Evolutionary conservation across 1,139 yeast species (phyloP), one percentile per base, ranked within the genome.

Genomic region (Geotrichum candidum): DNA sequence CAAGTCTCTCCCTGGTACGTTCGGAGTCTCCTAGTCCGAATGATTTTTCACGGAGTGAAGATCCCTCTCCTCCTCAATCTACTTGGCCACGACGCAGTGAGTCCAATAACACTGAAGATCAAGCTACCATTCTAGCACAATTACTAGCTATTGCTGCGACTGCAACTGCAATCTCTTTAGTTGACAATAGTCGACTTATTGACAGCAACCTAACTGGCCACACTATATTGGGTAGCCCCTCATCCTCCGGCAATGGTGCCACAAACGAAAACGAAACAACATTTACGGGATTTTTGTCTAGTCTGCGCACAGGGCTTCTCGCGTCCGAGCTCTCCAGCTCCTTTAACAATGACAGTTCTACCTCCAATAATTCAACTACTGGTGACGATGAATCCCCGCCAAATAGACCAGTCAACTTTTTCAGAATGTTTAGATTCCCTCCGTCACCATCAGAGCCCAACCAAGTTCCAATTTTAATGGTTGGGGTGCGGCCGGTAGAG

Each of bases 381-480:
- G 22, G 3, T 41, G n/a, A 13, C 18, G n/a, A 41, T 41, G 46
- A 41, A 41, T 3, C 18, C 22, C 4, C 6, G 7, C 15, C 46
- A n/a, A 41, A 41, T 41, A 56, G 68, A n/a, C 62, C 67, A 2
- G 65, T 78, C 65, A 77, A 78, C 58, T 82, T 83, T 63, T 82
- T 83, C 69, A 74, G 87, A 56, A 82, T 84, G 64, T 84, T 84
- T 68, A 69, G 86, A 60, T 82, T 84, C 54, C 35, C 54, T 9
- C 33, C 53, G n/a, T 31, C 54, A 9, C 29, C 31, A 7, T 23
- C 55, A n/a, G 63, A 60, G 33, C 61, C 58, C 11, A 61, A 56
- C n/a, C 70, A 76, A 63, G 77, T 83, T 1, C 87, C 87, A 0
- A 83, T 84, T 4, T 71, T 83, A 65, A 80, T 84, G 48, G 80